Evolutionary conservation across 148 eudicot genomes (phyloP).

Genomic region (Bassia scoparia): DNA sequence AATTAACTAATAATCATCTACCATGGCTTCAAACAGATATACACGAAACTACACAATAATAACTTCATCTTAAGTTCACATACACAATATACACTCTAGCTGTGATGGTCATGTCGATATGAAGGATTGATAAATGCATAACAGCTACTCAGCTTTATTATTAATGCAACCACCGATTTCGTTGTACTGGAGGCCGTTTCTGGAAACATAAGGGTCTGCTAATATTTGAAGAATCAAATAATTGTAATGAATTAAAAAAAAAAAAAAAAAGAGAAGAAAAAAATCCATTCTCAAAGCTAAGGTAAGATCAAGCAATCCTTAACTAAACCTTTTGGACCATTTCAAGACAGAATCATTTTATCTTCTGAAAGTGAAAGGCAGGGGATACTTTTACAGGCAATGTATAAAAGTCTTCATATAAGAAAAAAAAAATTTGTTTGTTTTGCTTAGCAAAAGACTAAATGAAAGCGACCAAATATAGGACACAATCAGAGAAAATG

Average conservation of each 20-base stretch:
- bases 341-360: neutral
- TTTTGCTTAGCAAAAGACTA: too few species aligned
- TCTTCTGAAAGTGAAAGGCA: neutral
- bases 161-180: too few species aligned
- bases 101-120: too few species aligned
- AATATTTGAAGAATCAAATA: too few species aligned
- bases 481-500: neutral
- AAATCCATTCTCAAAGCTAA: neutral
- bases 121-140: too few species aligned
- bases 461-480: neutral
- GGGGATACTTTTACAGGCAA: neutral
- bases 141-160: too few species aligned
- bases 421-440: too few species aligned
- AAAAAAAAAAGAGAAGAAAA: neutral
- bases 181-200: too few species aligned
- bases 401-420: too few species aligned
- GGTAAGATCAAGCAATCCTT: neutral
- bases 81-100: neutral
- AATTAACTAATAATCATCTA: neutral
- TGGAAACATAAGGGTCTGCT: too few species aligned
- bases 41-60: neutral
- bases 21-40: neutral
- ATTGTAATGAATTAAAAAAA: too few species aligned
- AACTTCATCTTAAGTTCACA: neutral
- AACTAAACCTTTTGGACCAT: slow-evolving; percentile 3